Base-by-base conservation (phyloP, 345 rosid genomes). In the Salix suchowensis region DNA sequence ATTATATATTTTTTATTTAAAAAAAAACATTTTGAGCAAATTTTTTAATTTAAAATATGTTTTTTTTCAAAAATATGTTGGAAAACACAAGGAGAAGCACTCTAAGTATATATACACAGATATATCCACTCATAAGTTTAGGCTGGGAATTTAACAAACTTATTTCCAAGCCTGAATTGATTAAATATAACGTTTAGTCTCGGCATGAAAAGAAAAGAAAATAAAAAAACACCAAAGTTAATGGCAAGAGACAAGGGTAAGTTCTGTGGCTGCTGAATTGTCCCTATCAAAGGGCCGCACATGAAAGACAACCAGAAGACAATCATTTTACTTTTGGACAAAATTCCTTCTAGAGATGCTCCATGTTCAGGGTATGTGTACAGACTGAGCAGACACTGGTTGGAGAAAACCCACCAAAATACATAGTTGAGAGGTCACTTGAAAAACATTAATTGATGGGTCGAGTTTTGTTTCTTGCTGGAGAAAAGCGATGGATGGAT, bases 241-340 rank as follows among this genome's bases (percentile, higher is more conserved):
- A 77, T 28, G 40, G 81, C 65, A 54, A 67, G 12, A 70, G 69
- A 68, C 74, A 77, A 5, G 15, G 23, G 40, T 14, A 55, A 64
- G 4, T 46, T 46, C 61, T 77, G 70, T 58, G 26, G 5, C 9
- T 0, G 42, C 50, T 50, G 13, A 61, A 67, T 46, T 15, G 19
- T 75, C 66, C 2, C 0, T 36, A 4, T 75, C 82, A 65, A 68
- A 75, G 84, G 58, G 79, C 65, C 74, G 23, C 58, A 14, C 5
- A 54, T 55, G 78, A 71, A 60, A 82, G 85, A 87, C 88, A 85
- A 80, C 83, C 87, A 68, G 23, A 73, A 75, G 87, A 84, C 90
- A 87, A 84, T 62, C 50, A 64, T 68, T 80, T 76, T 1, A 37
- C 24, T 16, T 76, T 58, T 42, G 74, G 79, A 76, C 74, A 76